Evolutionary conservation across 805 yeast genomes (phyloP).

Genomic region (Soucietia sequanensis): DNA sequence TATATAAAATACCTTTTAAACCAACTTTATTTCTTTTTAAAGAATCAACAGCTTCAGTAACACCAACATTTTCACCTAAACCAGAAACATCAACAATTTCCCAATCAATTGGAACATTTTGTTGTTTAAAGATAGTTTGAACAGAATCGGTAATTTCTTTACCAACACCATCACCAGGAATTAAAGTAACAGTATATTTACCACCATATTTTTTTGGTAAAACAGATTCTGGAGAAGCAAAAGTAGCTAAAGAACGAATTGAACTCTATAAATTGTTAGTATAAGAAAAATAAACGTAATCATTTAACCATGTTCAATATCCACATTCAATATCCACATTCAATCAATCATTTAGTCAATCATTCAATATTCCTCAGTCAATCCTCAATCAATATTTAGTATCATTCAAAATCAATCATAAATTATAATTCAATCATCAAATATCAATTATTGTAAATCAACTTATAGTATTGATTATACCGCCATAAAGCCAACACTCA

Average conservation of each 20-base stretch:
- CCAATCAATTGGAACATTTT: slow-evolving; percentile 91
- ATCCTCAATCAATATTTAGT: no score
- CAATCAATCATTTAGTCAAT: no score
- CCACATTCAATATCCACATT: no score
- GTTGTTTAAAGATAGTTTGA: slow-evolving; percentile 80
- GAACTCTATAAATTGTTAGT: slow-evolving; percentile 33
- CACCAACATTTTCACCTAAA: slow-evolving; percentile 56
- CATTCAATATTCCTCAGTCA: no score
- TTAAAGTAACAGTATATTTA: slow-evolving; percentile 86
- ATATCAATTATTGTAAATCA: no score
- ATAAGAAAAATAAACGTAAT: no score
- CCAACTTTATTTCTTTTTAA: slow-evolving; percentile 96
- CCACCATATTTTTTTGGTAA: slow-evolving; percentile 95
- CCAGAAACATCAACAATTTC: slow-evolving; percentile 56
- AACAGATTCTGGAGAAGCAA: slow-evolving; percentile 58
- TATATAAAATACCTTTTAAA: slow-evolving; percentile 91
- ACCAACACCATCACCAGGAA: slow-evolving; percentile 99
- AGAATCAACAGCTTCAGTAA: slow-evolving; percentile 83
- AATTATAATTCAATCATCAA: no score
- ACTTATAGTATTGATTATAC: no score
- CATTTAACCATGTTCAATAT: no score
- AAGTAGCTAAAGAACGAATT: slow-evolving; percentile 51
- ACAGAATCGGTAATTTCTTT: slow-evolving; percentile 94
- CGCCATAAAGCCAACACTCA: no score
- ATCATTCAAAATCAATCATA: no score